These are phyloP conservation scores for Aspergillus felis DNA, from an alignment of 2,329 filamentous ascomycete species.

Conservation along the genomic window DNA sequence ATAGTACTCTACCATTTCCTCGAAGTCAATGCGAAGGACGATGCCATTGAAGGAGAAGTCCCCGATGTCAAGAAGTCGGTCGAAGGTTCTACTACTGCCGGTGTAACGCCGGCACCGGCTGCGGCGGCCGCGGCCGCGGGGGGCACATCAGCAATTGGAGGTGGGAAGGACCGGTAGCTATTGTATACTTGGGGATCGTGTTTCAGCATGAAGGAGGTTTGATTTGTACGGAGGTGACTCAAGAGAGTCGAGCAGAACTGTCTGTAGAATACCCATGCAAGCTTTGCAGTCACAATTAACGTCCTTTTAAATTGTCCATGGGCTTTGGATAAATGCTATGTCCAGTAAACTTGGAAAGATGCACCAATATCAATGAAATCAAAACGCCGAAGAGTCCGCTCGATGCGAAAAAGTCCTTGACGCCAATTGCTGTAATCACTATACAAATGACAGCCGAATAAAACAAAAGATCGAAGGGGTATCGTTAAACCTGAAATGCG, in stretches of 20 bases:
- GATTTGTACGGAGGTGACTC: background rate
- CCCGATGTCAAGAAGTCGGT: slow-evolving; percentile 12
- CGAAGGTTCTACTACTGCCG: slow-evolving; percentile 1
- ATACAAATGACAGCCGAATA: background rate
- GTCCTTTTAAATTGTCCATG: background rate
- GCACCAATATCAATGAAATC: background rate
- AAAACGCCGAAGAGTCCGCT: background rate
- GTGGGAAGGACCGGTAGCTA: slow-evolving; percentile 14
- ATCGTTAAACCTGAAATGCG: slow-evolving; percentile 1
- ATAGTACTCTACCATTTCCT: slow-evolving; percentile 96
- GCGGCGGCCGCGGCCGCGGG: slow-evolving; percentile 13
- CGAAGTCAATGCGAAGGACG: slow-evolving; percentile 78
- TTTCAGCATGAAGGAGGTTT: background rate
- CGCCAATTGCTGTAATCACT: background rate
- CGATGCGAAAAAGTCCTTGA: background rate
- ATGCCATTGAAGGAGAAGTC: slow-evolving; percentile 18
- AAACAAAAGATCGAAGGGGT: background rate
- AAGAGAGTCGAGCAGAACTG: no score
- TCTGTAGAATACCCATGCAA: no score
- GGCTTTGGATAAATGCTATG: background rate
- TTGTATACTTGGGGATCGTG: background rate
- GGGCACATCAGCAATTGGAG: slow-evolving; percentile 10
- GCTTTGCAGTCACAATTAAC: background rate
- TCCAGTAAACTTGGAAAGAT: background rate
- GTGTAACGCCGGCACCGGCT: slow-evolving; percentile 2